Percentiles rank a stretch among this genome's conserved stretches.
Conservation (phyloP, 768 basidiomycete genomes). For the Suillus americanus region DNA sequence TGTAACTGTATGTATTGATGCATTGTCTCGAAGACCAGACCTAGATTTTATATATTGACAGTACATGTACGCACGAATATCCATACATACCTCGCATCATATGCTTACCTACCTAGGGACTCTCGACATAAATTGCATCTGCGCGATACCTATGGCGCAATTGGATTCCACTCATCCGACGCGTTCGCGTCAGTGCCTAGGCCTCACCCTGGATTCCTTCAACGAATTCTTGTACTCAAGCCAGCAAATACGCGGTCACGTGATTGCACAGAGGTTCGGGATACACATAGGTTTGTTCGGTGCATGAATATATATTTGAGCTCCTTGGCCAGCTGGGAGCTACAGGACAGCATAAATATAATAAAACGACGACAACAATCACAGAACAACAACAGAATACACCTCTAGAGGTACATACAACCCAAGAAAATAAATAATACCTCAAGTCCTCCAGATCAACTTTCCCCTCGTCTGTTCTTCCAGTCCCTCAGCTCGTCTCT, state of each 20-base stretch:
- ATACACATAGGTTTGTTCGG: too few species aligned
- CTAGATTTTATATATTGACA: not conserved
- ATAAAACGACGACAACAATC: not conserved
- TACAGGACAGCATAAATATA: not conserved
- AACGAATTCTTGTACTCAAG: too few species aligned
- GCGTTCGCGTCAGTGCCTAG: not conserved
- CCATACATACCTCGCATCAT: not conserved
- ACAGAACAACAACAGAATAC: not conserved
- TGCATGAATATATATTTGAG: not conserved
- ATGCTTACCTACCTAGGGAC: not conserved
- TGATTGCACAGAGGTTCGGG: not conserved
- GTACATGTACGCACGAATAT: not conserved
- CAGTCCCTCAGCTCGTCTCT: not conserved
- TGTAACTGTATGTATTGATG: not conserved
- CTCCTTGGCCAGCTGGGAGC: not conserved
- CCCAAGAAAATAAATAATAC: not conserved
- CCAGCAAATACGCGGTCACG: not conserved
- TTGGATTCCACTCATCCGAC: not conserved
- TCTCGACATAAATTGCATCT: not conserved
- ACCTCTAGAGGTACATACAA: not conserved
- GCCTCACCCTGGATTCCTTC: not conserved
- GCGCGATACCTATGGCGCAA: not conserved
- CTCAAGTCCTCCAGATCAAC: not conserved
- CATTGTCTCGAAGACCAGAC: not conserved
- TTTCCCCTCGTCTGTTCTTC: not conserved